Evolutionary conservation across 441 rosid species (phyloP).

Genomic region (Gossypium trilobum): DNA sequence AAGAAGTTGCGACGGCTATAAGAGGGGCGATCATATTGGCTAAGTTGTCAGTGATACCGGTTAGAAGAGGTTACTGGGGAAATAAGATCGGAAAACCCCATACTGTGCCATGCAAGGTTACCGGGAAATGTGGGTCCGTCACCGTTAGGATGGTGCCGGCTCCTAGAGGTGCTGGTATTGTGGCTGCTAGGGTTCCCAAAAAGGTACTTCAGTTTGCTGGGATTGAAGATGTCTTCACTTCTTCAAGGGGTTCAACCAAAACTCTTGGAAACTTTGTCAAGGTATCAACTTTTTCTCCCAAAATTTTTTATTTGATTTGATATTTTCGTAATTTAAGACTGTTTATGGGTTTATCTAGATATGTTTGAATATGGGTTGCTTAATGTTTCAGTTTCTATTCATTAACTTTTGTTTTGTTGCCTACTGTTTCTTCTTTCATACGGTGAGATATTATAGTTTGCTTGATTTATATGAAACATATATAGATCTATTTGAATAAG

Average conservation of each 20-base stretch:
- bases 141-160: slow-evolving; percentile 7
- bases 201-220: slow-evolving; percentile 10
- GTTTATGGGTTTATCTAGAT: neutral
- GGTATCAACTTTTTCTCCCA: neutral
- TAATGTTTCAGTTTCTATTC: neutral
- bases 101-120: slow-evolving; percentile 6
- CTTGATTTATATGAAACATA: too few species aligned
- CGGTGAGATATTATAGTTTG: too few species aligned
- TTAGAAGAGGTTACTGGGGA: slow-evolving; percentile 3
- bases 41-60: slow-evolving; percentile 1
- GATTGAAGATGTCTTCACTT: slow-evolving; percentile 2
- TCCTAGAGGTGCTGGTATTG: slow-evolving; percentile 3
- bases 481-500: too few species aligned
- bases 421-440: too few species aligned
- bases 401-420: too few species aligned
- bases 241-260: slow-evolving; percentile 7
- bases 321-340: neutral
- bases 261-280: slow-evolving; percentile 8
- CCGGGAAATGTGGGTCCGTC: slow-evolving; percentile 1
- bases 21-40: slow-evolving; percentile 1
- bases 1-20: slow-evolving; percentile 1
- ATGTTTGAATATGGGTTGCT: neutral
- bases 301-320: neutral
- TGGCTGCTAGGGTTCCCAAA: slow-evolving; percentile 5
- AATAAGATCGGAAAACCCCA: slow-evolving; percentile 9